These are phyloP conservation scores for Solanum pimpinellifolium DNA, from an alignment of 257 asterid species.

Conservation along the genomic window DNA sequence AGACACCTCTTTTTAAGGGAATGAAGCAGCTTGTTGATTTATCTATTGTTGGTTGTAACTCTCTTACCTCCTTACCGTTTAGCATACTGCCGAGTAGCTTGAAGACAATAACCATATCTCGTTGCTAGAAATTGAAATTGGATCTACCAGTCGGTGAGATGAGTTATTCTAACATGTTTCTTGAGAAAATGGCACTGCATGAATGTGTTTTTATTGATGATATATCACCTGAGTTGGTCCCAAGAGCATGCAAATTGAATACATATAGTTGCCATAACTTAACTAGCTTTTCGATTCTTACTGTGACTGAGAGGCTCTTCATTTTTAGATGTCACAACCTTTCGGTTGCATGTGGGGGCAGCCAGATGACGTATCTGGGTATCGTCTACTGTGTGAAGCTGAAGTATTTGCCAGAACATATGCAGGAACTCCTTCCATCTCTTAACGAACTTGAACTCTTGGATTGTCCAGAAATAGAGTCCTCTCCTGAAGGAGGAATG, in stretches of 20 bases:
- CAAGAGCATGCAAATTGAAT: not conserved
- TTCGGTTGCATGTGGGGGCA: not conserved
- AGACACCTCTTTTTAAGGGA: not conserved
- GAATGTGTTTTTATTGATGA: not conserved
- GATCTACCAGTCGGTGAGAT: not conserved
- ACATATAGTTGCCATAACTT: rapidly evolving
- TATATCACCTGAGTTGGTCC: not conserved
- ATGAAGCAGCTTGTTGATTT: not conserved
- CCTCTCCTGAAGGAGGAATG: no score
- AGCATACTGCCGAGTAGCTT: not conserved
- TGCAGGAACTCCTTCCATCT: no score
- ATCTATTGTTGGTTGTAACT: not conserved
- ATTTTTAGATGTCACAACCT: not conserved
- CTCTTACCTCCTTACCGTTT: not conserved
- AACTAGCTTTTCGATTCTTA: not conserved
- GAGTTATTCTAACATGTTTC: no score
- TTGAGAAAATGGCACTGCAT: rapidly evolving
- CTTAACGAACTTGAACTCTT: no score
- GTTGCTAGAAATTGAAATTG: not conserved
- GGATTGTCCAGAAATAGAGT: not conserved
- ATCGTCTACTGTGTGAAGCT: not conserved
- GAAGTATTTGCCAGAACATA: not conserved
- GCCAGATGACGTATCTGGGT: not conserved
- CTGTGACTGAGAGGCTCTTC: not conserved
- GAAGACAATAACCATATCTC: not conserved